phyloP scores from a whole-genome alignment of 371 early-diverging fungal species.

The Mortierella sp. region DNA sequence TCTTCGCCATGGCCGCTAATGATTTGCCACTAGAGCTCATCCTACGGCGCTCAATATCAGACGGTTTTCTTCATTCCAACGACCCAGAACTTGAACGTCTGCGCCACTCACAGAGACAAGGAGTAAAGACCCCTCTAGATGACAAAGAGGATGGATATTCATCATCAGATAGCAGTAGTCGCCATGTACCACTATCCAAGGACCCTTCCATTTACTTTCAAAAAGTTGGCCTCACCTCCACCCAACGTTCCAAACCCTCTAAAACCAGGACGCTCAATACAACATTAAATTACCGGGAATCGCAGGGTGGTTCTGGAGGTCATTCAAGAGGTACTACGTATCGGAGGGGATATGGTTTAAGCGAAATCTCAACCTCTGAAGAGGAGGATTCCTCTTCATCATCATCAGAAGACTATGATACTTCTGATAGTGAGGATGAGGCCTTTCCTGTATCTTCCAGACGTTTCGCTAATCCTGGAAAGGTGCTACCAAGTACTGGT shows the following conservation, averaged over 20 bases:
- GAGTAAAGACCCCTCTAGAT: not conserved
- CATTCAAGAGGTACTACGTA: not conserved
- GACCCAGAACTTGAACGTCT: constrained; percentile 18
- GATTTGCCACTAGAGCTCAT: constrained; percentile 24
- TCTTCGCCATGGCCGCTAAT: constrained; percentile 7
- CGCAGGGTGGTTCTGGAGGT: not conserved
- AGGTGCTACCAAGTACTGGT: not conserved
- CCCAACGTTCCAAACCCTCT: constrained; percentile 4
- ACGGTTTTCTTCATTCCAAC: constrained; percentile 14
- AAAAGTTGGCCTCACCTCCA: constrained; percentile 30
- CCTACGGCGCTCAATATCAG: constrained; percentile 25
- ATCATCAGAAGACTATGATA: constrained; percentile 2
- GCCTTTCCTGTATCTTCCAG: constrained; percentile 1
- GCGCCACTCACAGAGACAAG: not conserved
- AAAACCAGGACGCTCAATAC: not conserved
- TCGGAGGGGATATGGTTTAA: constrained; percentile 29
- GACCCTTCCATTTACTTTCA: constrained; percentile 25
- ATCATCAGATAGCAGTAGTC: too few species aligned
- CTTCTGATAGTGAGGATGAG: constrained; percentile 24
- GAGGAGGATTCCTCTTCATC: constrained; percentile 6
- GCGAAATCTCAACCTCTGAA: constrained; percentile 24
- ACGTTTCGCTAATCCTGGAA: not conserved
- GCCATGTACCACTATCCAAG: constrained; percentile 19
- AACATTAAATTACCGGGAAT: not conserved
- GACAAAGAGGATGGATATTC: not conserved